Base-by-base conservation (phyloP, 2,329 filamentous ascomycete species). In the Leptographium galeiforme region DNA sequence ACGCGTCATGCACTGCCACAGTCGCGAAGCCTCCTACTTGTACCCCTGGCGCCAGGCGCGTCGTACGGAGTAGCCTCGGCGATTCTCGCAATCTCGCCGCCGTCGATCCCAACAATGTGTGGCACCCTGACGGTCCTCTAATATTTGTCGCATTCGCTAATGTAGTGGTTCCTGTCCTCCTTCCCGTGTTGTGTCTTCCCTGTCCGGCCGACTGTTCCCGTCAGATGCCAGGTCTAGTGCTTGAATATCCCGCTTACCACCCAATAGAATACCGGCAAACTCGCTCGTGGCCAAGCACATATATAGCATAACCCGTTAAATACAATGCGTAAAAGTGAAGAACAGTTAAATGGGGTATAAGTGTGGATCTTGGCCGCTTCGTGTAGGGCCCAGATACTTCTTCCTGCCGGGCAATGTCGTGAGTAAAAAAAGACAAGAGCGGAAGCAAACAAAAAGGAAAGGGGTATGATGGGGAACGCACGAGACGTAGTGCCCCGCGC, bases 251-350 rank as follows among this genome's bases (percentile, higher is more conserved):
- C 43, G 43, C 34, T 43, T 19, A 52, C 40, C 49, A 44, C 41
- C 43, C 33, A 30, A 46, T 45, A 38, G 40, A 38, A 45, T 38
- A 14, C 50, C 50, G 36, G 18, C 33, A 52, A 40, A 39, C 50
- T 39, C 13, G 43, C 45, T 52, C 50, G 25, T 52, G 50, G 38
- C 43, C 50, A 39, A 33, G 50, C 38, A 33, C 50, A 46, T 52
- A 34, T 51, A 52, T 52, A 36, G 45, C 50, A 47, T 47, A 52
- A 47, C 50, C 50, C 50, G 45, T 47, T 52, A 40, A 46, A 47
- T 40, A 52, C 41, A 46, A 33, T 36, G 19, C 34, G 43, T 18
- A 52, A 52, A 52, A 51, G 41, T 16, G 45, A 51, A 51, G 32
- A 36, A 51, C 11, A 32, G 33, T 25, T 30, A 30, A 51, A 46